These are phyloP conservation scores for Erythrobasidium yunnanense DNA, from an alignment of 768 basidiomycete genomes.

Conservation along the genomic window DNA sequence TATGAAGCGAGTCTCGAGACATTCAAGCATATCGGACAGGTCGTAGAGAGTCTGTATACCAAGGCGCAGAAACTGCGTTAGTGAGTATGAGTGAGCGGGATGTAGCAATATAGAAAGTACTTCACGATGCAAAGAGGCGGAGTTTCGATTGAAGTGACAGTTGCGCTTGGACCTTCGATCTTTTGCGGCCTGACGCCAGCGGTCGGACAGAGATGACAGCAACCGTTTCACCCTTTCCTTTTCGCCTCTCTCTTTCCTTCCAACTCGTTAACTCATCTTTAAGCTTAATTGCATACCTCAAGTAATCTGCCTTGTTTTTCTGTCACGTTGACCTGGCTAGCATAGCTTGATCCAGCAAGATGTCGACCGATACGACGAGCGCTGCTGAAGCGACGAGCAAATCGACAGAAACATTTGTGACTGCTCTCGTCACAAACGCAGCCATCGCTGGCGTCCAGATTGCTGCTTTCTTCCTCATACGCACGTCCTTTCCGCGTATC, in stretches of 20 bases:
- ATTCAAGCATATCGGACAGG: constrained; percentile 76
- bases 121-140: too few species aligned
- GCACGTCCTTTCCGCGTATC: constrained; percentile 73
- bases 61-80: constrained; percentile 17
- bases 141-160: too few species aligned
- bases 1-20: constrained; percentile 84
- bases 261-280: too few species aligned
- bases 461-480: constrained; percentile 63
- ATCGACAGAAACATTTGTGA: constrained; percentile 54
- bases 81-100: not conserved
- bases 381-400: constrained; percentile 1
- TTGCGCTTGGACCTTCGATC: too few species aligned
- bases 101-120: not conserved
- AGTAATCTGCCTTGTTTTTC: too few species aligned
- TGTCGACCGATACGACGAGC: not conserved
- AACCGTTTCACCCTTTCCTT: too few species aligned
- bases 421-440: constrained; percentile 73
- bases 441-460: constrained; percentile 46
- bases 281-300: too few species aligned
- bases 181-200: too few species aligned
- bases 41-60: constrained; percentile 53
- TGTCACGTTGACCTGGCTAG: too few species aligned
- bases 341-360: too few species aligned
- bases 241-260: too few species aligned
- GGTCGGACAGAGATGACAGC: too few species aligned